Evolutionary conservation across 2,329 filamentous ascomycete species (phyloP).

Genomic region (Fusarium beomiforme): DNA sequence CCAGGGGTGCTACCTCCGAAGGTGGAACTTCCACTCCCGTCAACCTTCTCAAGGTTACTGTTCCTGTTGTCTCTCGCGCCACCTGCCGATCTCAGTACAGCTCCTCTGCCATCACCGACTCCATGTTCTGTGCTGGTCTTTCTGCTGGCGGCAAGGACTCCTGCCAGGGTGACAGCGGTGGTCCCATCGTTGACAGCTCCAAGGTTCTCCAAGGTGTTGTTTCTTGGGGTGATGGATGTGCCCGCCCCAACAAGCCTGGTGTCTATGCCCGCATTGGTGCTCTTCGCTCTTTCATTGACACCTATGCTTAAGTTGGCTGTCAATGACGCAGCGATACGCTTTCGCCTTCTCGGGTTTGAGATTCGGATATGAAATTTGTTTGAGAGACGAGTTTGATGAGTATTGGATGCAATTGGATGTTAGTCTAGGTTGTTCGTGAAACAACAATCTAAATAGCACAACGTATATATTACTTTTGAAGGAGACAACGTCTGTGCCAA

Average conservation of each 20-base stretch:
- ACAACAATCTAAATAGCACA: neutral
- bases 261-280: conserved; percentile 45
- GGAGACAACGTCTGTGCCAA: neutral
- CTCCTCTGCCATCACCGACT: conserved; percentile 37
- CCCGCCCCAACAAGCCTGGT: conserved; percentile 37
- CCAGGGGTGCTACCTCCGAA: conserved; percentile 39
- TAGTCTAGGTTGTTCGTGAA: neutral
- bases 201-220: conserved; percentile 42
- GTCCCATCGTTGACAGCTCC: conserved; percentile 43
- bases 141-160: conserved; percentile 44
- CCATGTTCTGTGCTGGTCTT: conserved; percentile 48
- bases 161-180: conserved; percentile 48
- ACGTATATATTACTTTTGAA: neutral
- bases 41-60: conserved; percentile 45
- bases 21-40: conserved; percentile 17
- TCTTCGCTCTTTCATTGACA: conserved; percentile 43
- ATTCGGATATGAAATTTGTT: neutral
- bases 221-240: conserved; percentile 47
- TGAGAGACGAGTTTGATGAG: neutral
- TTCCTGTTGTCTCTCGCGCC: conserved; percentile 44
- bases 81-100: conserved; percentile 41
- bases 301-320: neutral
- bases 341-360: neutral
- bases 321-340: no score
- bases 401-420: neutral